Base-by-base conservation (phyloP, 768 basidiomycete species). In the Epithele typhae region DNA sequence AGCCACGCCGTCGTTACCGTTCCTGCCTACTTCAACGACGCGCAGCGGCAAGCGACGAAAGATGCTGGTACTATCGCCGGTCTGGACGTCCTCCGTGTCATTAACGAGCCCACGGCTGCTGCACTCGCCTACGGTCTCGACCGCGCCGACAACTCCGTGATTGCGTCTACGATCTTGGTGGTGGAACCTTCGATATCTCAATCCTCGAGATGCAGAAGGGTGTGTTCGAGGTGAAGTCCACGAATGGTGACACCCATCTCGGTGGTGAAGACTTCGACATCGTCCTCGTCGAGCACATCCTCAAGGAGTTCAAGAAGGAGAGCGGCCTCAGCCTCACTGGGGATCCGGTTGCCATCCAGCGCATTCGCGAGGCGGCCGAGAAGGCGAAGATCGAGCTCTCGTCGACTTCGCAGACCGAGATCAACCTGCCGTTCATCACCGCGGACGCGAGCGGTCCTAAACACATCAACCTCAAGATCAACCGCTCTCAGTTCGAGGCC, bases 131-230 rank as follows among this genome's bases (percentile, higher is more conserved):
- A 99, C 64, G 96, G 96, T 70, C 82, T 96, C 14, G 95, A 98
- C 67, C 84, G 87, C 39, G 51, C 64, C 0, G 75, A 83, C 39
- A 84, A 88, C 37, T 89, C 88, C 17, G 76, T 96, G 63, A 93
- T 99, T 57, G 96, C 35, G 96, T 99, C 48, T 99, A 98, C 65
- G 96, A 99, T 76, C 78, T 98, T 25, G 95, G 95, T 57, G 95
- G 95, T 59, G 95, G 95, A 46, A 97, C 95, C 19, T 98, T 98
- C 68, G 95, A 98, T 92, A 92, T 99, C 62, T 99, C 96, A 23
- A 94, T 99, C 57, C 76, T 99, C 46, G 94, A 97, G 72, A 98
- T 98, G 92, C 92, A 97, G 69, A 94, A 96, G 69, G 96, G 95
- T 59, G 94, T 99, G 9, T 99, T 98, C 68, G 96, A 98, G 69